These are phyloP conservation scores for Aspergillus hortae DNA, from an alignment of 2,329 filamentous ascomycete species.

Conservation along the genomic window DNA sequence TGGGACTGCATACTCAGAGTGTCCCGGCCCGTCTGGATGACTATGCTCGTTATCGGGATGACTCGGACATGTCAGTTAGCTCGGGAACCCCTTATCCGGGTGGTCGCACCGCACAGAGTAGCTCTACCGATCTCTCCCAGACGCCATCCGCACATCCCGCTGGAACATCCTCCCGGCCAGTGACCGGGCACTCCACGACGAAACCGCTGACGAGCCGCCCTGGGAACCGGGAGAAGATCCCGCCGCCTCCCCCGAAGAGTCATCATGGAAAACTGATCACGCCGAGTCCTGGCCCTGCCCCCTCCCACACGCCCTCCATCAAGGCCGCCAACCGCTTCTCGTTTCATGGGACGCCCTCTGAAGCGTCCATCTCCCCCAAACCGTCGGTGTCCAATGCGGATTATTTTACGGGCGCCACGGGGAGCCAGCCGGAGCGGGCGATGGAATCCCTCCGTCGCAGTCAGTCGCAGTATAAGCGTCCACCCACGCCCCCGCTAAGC, in stretches of 20 bases:
- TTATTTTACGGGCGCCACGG: slow-evolving; percentile 27
- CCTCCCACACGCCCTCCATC: slow-evolving; percentile 21
- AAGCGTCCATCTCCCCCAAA: slow-evolving; percentile 16
- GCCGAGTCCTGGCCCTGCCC: slow-evolving; percentile 26
- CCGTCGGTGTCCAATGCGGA: slow-evolving; percentile 54
- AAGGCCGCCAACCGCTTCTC: slow-evolving; percentile 25
- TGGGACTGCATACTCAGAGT: not conserved
- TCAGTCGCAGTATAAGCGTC: slow-evolving; percentile 37
- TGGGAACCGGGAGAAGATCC: slow-evolving; percentile 56
- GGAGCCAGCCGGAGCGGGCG: slow-evolving; percentile 12
- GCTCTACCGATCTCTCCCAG: slow-evolving; percentile 49
- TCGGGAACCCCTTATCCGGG: slow-evolving; percentile 8
- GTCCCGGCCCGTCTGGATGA: not conserved
- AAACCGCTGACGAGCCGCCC: slow-evolving; percentile 26
- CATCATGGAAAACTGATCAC: slow-evolving; percentile 74
- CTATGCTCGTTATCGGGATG: not conserved
- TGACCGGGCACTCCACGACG: slow-evolving; percentile 45
- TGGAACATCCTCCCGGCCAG: slow-evolving; percentile 54
- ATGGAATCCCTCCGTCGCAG: slow-evolving; percentile 27
- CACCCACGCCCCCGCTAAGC: slow-evolving; percentile 48
- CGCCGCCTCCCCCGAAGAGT: slow-evolving; percentile 68
- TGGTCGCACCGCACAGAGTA: slow-evolving; percentile 36
- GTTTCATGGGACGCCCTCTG: slow-evolving; percentile 21
- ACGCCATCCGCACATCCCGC: slow-evolving; percentile 45
- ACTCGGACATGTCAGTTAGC: slow-evolving; percentile 5